Base-by-base conservation (phyloP, 306 rosid species). In the Ochetophila trinervis region DNA sequence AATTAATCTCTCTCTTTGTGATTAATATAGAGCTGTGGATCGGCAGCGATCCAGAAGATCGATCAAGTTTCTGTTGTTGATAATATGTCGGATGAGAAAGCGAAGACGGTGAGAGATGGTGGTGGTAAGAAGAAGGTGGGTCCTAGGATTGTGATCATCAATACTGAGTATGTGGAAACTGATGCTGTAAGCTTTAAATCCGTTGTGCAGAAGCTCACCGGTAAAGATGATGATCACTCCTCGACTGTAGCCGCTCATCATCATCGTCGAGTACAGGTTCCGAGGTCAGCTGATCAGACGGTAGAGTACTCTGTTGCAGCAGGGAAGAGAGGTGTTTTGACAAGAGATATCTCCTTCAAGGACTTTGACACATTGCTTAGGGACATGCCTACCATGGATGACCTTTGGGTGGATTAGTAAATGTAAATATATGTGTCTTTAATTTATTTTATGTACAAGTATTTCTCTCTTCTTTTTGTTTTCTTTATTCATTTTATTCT, bases 201-300 rank as follows among this genome's bases (percentile, higher is more conserved):
- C 1, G 88, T 85, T 70, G 97, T 87, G 22, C 97, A 90, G 67
- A 85, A 76, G 69, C 80, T 90, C 1, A 90, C 97, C 1, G 97
- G 95, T 9, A 85, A 79, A 50, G 89, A 83, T 27, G 32, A 27
- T 27, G 3, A 1, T 27, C 3, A 27, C 66, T 81, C 88, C 4
- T 60, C 44, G 22, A 55, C 3, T 19, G 21, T 36, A 0, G 27
- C 56, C 20, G 16, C 48, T 48, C 30, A 19, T 44, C 47, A 52
- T 53, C 53, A 52, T 12, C 21, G 35, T 37, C 24, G 34, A 42
- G 62, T 36, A 6, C 67, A 20, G 0, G 15, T 60, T 23, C 1
- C 19, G 3, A 35, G 6, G 37, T 27, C 18, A 5, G 24, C 8
- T 18, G 18, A 27, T 4, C 32, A 27, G 45, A 40, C 12, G 11